phyloP scores from a whole-genome alignment of 2,329 filamentous ascomycete species.

The Curvularia spicifera region DNA sequence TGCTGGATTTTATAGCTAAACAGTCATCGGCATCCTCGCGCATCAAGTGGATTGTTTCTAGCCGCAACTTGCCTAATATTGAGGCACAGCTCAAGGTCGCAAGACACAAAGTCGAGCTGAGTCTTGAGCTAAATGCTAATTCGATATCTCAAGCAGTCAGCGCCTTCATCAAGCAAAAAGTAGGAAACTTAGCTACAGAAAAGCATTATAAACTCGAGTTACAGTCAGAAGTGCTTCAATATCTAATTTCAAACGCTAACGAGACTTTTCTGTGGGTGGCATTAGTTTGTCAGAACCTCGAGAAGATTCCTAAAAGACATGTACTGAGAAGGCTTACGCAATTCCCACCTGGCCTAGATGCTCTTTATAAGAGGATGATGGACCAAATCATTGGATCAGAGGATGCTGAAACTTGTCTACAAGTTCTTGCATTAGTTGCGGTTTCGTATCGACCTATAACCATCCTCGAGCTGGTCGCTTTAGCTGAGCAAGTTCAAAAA shows the following conservation, averaged over 20 bases:
- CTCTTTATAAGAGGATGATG: slow-evolving; percentile 53
- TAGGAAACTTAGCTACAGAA: slow-evolving; percentile 17
- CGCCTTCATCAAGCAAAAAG: slow-evolving; percentile 49
- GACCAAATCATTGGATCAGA: slow-evolving; percentile 37
- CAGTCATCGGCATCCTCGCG: neutral
- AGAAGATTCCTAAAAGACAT: slow-evolving; percentile 22
- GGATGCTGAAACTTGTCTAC: slow-evolving; percentile 41
- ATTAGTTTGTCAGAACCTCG: slow-evolving; percentile 45
- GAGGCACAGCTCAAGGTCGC: neutral
- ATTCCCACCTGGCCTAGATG: slow-evolving; percentile 49
- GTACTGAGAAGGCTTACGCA: slow-evolving; percentile 19
- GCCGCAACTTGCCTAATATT: neutral
- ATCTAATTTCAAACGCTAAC: slow-evolving; percentile 37
- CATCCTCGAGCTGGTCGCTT: slow-evolving; percentile 43
- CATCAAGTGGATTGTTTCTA: neutral
- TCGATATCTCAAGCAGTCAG: slow-evolving; percentile 47
- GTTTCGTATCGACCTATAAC: slow-evolving; percentile 49
- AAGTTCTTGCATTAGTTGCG: slow-evolving; percentile 45
- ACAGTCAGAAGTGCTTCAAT: slow-evolving; percentile 29
- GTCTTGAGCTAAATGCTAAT: slow-evolving; percentile 10
- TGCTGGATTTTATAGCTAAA: neutral
- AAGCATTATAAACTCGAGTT: slow-evolving; percentile 37
- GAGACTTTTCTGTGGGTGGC: slow-evolving; percentile 27
- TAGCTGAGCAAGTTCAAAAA: slow-evolving; percentile 25
- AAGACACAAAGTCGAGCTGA: neutral